A percentile compares a stretch with the other conserved stretches of the same genome.
Conservation (phyloP, 208 protist genomes). For the Leishmania turanica region DNA sequence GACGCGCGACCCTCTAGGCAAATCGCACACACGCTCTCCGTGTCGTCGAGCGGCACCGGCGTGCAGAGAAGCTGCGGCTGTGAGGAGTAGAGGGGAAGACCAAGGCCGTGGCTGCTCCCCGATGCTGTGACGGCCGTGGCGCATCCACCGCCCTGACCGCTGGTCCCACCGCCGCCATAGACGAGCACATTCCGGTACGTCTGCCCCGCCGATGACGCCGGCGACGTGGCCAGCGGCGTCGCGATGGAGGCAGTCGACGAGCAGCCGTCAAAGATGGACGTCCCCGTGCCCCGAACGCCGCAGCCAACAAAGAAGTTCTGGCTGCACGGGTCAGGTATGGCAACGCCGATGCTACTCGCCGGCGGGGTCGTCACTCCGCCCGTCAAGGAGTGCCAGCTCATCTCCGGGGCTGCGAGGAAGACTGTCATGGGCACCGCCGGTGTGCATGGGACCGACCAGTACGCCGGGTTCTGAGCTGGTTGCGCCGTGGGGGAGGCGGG, state of each 20-base stretch:
- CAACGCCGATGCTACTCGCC: neutral
- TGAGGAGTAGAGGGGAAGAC: slow-evolving; percentile 7
- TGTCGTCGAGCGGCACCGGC: slow-evolving; percentile 31
- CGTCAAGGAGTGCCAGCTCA: slow-evolving; percentile 20
- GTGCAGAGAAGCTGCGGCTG: slow-evolving; percentile 27
- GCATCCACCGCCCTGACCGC: neutral
- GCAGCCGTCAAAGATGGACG: neutral
- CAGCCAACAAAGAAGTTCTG: neutral
- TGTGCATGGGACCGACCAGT: neutral
- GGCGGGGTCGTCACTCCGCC: neutral
- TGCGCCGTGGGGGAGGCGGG: neutral
- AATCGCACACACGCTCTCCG: slow-evolving; percentile 30
- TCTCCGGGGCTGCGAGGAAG: slow-evolving; percentile 27
- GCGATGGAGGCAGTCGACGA: slow-evolving; percentile 5
- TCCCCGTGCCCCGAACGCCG: neutral
- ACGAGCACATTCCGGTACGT: slow-evolving; percentile 2
- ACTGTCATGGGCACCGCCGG: slow-evolving; percentile 18
- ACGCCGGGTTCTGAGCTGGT: neutral
- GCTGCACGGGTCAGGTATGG: neutral
- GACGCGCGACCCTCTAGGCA: slow-evolving; percentile 23
- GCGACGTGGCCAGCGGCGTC: neutral
- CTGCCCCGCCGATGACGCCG: slow-evolving; percentile 5
- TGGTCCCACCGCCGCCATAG: neutral
- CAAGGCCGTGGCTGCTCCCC: neutral
- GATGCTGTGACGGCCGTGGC: neutral